Evolutionary conservation across 2,329 filamentous ascomycete species (phyloP), one percentile per base, ranked within the genome.

Genomic region (Pseudocercospora macadamiae): DNA sequence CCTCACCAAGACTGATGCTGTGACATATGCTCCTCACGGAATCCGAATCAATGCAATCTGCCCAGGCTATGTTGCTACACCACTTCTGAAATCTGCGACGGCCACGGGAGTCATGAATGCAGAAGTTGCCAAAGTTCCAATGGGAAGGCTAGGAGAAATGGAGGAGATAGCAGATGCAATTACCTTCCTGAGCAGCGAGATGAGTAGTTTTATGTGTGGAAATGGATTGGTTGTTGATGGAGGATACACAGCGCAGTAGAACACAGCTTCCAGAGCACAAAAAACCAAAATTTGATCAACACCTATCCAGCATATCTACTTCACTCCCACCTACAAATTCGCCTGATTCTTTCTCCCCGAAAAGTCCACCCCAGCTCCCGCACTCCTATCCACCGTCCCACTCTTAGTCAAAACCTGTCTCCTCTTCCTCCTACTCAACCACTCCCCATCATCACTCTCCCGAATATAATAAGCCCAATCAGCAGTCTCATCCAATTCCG

Each of bases 1-100:
- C 0, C 72, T 87, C 45, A 84, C 82, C 7, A 80, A 76, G 66
- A 78, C 77, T 2, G 83, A 86, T 62, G 83, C 80, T 1, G 77
- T 79, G 49, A 75, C 76, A 1, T 86, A 86, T 71, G 80, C 79
- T 0, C 66, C 74, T 3, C 66, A 75, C 49, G 79, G 78, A 3
- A 84, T 86, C 57, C 79, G 83, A 49, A 82, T 87, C 69, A 87
- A 87, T 65, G 83, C 82, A 2, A 80, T 86, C n/a, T 85, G 84
- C 55, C 84, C 83, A 0, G 82, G 79, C 36, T 64, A 63, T 53
- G 32, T 65, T 7, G 57, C 36, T 1, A 63, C 61, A 18, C 58
- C 60, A 10, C 36, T 63, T 12, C 32, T 65, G 10, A 28, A 53
- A 48, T 19, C 36, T 42, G 30, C 44, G 39, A 44, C 45, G 14